Conservation (phyloP, 441 rosid genomes). For the Eutrema salsugineum region DNA sequence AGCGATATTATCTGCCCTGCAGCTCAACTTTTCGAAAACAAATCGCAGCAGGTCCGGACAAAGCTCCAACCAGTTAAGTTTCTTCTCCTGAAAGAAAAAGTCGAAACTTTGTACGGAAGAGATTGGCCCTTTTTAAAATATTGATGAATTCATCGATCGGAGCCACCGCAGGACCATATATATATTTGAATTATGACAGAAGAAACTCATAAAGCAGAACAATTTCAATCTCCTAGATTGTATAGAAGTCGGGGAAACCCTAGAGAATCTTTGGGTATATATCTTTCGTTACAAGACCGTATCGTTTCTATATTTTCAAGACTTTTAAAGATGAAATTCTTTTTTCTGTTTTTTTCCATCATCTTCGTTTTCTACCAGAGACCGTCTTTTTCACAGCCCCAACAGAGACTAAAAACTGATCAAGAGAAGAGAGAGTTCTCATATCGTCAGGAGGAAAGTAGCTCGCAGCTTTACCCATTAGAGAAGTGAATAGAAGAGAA, state of each 20-base stretch:
- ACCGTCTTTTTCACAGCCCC: conserved; percentile 94
- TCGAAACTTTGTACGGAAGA: too few species aligned
- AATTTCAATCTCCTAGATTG: too few species aligned
- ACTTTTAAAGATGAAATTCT: not conserved
- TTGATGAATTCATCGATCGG: too few species aligned
- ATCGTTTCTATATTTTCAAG: not conserved
- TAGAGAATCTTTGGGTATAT: not conserved
- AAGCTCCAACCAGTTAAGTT: not conserved
- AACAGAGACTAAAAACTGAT: conserved; percentile 81
- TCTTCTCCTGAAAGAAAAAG: too few species aligned
- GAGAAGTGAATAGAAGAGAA: conserved; percentile 58
- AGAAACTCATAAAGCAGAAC: too few species aligned
- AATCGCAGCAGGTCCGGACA: not conserved
- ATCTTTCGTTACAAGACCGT: not conserved
- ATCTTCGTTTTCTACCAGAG: conserved; percentile 58
- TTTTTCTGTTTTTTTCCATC: not conserved
- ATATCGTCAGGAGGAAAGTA: conserved; percentile 98
- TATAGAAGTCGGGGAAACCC: too few species aligned
- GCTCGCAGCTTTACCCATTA: conserved; percentile 92
- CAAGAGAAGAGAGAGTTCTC: conserved; percentile 90
- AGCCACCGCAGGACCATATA: too few species aligned
- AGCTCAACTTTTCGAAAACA: not conserved
- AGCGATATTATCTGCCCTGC: too few species aligned
- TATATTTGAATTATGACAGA: too few species aligned
- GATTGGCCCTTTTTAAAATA: too few species aligned